Evolutionary conservation across 345 rosid genomes (phyloP).

Genomic region (Iberis pinnata): DNA sequence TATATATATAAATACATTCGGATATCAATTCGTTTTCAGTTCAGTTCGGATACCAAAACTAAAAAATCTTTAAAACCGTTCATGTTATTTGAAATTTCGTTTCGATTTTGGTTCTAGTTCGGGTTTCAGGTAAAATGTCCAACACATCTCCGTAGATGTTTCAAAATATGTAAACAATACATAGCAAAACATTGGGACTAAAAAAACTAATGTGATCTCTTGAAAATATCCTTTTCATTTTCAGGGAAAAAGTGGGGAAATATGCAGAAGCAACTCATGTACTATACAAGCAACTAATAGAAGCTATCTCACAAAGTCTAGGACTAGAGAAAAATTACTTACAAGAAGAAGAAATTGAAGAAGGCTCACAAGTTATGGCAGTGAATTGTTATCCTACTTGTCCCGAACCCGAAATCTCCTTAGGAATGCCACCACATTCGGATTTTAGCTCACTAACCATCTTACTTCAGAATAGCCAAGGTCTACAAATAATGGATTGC

Average conservation of each 20-base stretch:
- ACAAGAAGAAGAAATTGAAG: conserved; percentile 33
- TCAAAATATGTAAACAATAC: too few relatives aligned
- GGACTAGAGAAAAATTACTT: conserved; percentile 37
- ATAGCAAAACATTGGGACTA: too few relatives aligned
- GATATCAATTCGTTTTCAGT: too few relatives aligned
- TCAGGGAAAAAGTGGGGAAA: conserved; percentile 43
- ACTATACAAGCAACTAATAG: conserved; percentile 39
- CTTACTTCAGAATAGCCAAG: conserved; percentile 41
- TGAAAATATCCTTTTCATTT: not conserved
- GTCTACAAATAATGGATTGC: conserved; percentile 40
- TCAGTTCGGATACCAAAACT: too few relatives aligned
- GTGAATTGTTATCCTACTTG: conserved; percentile 50
- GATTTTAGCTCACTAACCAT: conserved; percentile 48
- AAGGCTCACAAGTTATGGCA: conserved; percentile 43
- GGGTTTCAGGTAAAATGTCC: too few relatives aligned
- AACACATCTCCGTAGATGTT: too few relatives aligned
- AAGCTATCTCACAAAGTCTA: conserved; percentile 39
- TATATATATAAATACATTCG: too few relatives aligned
- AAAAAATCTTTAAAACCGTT: too few relatives aligned
- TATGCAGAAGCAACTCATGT: conserved; percentile 37
- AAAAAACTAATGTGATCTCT: not conserved
- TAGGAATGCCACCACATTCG: conserved; percentile 53
- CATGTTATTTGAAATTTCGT: too few relatives aligned
- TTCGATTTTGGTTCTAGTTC: too few relatives aligned
- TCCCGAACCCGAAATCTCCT: conserved; percentile 44